Conservation (phyloP, 768 basidiomycete species). For the Tephrocybe sp. region DNA sequence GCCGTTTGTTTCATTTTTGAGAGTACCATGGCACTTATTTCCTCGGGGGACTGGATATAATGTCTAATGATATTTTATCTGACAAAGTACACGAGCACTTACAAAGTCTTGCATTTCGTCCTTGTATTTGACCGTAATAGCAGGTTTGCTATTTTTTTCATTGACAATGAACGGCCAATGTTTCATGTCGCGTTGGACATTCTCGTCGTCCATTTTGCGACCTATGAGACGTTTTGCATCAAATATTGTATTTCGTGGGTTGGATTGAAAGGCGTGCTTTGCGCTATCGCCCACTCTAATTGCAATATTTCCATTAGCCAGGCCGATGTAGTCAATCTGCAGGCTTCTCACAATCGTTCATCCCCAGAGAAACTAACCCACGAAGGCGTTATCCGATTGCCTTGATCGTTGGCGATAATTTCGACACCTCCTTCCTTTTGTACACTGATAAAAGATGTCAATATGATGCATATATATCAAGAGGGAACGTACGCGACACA, state of each 20-base stretch:
- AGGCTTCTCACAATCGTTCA: conserved; percentile 56
- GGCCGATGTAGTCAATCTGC: background rate
- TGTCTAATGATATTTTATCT: background rate
- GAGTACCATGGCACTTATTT: conserved; percentile 68
- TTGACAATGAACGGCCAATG: conserved; percentile 51
- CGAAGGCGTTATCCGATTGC: conserved; percentile 88
- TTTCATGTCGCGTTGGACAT: conserved; percentile 48
- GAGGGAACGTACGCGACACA: conserved; percentile 44
- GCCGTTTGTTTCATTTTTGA: conserved; percentile 73
- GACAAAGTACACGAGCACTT: conserved; percentile 20
- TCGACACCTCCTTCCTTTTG: conserved; percentile 58
- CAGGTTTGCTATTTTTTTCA: conserved; percentile 46
- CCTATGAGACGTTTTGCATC: conserved; percentile 62
- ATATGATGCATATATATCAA: background rate
- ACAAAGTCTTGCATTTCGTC: conserved; percentile 59
- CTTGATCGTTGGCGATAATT: conserved; percentile 90
- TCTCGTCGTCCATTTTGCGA: conserved; percentile 44
- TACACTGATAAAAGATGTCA: conserved; percentile 30
- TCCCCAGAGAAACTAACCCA: conserved; percentile 91
- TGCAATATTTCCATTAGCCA: background rate
- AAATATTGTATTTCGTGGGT: conserved; percentile 37
- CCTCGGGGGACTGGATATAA: conserved; percentile 60
- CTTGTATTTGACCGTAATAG: conserved; percentile 52
- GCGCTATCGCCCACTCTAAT: conserved; percentile 17
- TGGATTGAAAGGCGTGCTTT: conserved; percentile 17